phyloP scores from a whole-genome alignment of 164 flowering plant genomes.

The Euptelea pleiosperma region DNA sequence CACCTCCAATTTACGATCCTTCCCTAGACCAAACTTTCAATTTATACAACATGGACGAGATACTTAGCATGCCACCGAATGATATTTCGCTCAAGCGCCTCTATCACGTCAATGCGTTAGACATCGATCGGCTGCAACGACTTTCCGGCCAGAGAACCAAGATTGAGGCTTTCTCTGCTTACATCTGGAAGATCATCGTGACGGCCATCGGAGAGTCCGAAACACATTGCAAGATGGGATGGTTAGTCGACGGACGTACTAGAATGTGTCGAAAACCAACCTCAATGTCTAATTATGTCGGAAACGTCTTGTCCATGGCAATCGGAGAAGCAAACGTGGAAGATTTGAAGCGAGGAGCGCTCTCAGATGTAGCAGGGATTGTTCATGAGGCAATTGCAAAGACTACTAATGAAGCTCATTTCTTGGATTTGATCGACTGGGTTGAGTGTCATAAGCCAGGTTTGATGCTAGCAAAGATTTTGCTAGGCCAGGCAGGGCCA shows the following conservation, averaged over 20 bases:
- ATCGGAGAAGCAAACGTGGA: slow-evolving; percentile 31
- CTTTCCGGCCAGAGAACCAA: slow-evolving; percentile 38
- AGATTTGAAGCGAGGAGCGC: slow-evolving; percentile 22
- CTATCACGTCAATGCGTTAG: slow-evolving; percentile 33
- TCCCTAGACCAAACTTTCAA: slow-evolving; percentile 33
- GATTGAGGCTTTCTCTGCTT: slow-evolving; percentile 56
- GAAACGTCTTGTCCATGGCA: slow-evolving; percentile 45
- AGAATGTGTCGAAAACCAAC: slow-evolving; percentile 15
- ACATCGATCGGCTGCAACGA: slow-evolving; percentile 29
- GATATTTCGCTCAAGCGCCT: slow-evolving; percentile 37
- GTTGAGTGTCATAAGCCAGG: slow-evolving; percentile 7
- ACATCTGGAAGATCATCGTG: slow-evolving; percentile 47
- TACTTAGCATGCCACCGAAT: slow-evolving; percentile 29
- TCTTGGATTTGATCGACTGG: slow-evolving; percentile 12
- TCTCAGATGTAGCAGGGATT: slow-evolving; percentile 16
- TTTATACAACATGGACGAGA: slow-evolving; percentile 41
- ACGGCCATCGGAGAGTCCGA: slow-evolving; percentile 21
- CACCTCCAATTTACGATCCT: slow-evolving; percentile 36
- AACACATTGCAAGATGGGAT: too few species aligned
- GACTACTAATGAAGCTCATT: slow-evolving; percentile 6
- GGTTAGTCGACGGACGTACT: slow-evolving; percentile 42
- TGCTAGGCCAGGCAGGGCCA: slow-evolving; percentile 5
- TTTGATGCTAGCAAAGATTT: slow-evolving; percentile 7
- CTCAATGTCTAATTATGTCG: slow-evolving; percentile 37
- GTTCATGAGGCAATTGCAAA: slow-evolving; percentile 9